These are phyloP conservation scores for Fusarium haematococcum DNA, from an alignment of 2,329 filamentous ascomycete species.

Conservation along the genomic window DNA sequence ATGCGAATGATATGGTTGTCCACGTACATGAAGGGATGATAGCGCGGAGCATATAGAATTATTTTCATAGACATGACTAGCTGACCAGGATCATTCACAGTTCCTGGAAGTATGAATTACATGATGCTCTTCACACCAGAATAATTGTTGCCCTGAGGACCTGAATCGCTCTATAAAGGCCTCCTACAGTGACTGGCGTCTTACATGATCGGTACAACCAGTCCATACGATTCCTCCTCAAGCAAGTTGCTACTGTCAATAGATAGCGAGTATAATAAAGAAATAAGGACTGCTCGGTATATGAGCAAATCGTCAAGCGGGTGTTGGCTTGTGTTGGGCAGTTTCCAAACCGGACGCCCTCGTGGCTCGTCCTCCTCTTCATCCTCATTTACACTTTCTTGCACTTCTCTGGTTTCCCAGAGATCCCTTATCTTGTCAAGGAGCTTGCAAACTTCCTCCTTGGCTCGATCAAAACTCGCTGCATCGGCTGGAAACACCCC, in stretches of 20 bases:
- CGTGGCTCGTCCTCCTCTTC: background rate
- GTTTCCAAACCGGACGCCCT: background rate
- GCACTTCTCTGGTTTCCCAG: background rate
- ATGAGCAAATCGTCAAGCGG: background rate
- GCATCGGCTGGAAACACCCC: background rate
- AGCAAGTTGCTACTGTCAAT: background rate
- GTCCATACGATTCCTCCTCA: background rate
- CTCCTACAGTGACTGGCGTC: background rate
- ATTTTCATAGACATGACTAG: background rate
- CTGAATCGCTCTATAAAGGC: too few species aligned
- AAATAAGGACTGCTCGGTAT: background rate
- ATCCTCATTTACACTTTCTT: background rate
- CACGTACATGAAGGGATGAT: background rate
- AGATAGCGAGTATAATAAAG: background rate
- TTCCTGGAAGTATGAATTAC: background rate
- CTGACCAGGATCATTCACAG: background rate
- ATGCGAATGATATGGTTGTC: background rate
- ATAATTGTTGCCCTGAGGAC: too few species aligned
- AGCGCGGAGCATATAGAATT: background rate
- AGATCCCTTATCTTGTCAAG: background rate
- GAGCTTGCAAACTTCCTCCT: background rate
- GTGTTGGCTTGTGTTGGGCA: background rate
- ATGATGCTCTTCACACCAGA: background rate
- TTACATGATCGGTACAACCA: background rate
- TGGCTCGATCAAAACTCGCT: background rate